Conservation (phyloP, 2,329 filamentous ascomycete species). For the Capronia coronata region DNA sequence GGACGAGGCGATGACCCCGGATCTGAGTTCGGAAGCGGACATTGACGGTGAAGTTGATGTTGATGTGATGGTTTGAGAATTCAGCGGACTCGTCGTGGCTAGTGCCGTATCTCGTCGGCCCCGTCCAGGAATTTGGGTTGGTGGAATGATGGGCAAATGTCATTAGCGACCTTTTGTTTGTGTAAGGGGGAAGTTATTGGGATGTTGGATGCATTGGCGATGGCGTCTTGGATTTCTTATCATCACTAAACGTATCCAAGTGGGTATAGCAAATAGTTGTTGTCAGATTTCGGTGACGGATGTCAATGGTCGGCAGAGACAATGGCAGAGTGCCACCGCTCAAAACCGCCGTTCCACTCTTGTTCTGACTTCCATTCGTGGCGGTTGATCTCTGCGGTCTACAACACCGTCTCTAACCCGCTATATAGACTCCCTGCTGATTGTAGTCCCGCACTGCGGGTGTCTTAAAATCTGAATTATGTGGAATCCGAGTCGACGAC, state of each 20-base stretch:
- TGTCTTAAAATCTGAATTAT: too few species aligned
- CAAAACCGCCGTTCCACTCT: too few species aligned
- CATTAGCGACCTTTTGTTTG: background rate
- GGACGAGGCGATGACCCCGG: slow-evolving; percentile 24
- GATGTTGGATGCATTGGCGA: background rate
- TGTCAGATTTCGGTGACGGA: background rate
- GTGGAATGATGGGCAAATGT: background rate
- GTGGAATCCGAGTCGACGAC: too few species aligned
- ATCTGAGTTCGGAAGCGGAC: slow-evolving; percentile 23
- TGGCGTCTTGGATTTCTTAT: background rate
- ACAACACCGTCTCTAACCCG: too few species aligned
- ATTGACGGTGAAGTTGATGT: slow-evolving; percentile 12
- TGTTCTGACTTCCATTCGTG: too few species aligned
- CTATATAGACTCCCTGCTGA: too few species aligned
- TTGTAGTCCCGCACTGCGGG: too few species aligned
- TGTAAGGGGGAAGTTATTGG: background rate
- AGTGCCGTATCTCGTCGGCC: too few species aligned
- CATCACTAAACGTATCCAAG: background rate
- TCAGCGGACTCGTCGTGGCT: background rate
- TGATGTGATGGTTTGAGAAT: background rate
- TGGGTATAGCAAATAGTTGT: background rate
- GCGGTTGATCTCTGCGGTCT: too few species aligned
- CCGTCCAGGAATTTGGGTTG: background rate
- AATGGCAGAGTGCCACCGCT: too few species aligned
- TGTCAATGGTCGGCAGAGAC: background rate